These are phyloP conservation scores for Fusarium begoniae DNA, from an alignment of 2,329 filamentous ascomycete genomes.

Conservation along the genomic window DNA sequence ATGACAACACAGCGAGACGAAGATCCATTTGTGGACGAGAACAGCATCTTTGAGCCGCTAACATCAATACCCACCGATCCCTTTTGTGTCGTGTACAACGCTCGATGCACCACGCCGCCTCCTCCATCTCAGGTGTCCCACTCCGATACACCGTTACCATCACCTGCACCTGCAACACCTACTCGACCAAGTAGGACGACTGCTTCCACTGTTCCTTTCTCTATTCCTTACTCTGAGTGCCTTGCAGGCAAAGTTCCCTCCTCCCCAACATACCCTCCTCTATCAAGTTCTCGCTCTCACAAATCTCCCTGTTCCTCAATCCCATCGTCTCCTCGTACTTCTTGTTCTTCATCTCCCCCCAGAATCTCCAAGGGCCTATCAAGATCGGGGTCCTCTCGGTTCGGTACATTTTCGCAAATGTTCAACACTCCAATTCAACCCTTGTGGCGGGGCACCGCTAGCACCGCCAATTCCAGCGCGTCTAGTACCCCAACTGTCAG, in stretches of 20 bases:
- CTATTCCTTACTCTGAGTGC: conserved; percentile 22
- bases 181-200: conserved; percentile 24
- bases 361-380: conserved; percentile 43
- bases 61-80: conserved; percentile 32
- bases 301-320: conserved; percentile 19
- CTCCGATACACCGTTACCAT: conserved; percentile 5
- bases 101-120: conserved; percentile 35
- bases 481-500: conserved; percentile 28
- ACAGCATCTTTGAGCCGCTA: conserved; percentile 37
- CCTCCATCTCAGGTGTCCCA: conserved; percentile 27
- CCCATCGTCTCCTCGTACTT: conserved; percentile 37
- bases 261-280: conserved; percentile 23
- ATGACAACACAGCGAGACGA: conserved; percentile 22
- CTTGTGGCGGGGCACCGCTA: conserved; percentile 39
- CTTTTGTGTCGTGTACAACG: conserved; percentile 39
- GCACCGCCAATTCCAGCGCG: conserved; percentile 18
- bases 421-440: conserved; percentile 38
- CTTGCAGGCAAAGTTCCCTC: conserved; percentile 18
- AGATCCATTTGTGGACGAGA: conserved; percentile 39
- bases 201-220: conserved; percentile 12
- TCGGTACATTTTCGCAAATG: conserved; percentile 41
- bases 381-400: conserved; percentile 36
- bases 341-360: conserved; percentile 36
- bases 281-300: conserved; percentile 4
- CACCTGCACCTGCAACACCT: conserved; percentile 27